These are phyloP conservation scores for Cyclotella atomus DNA, from an alignment of 108 stramenopile species.

Conservation along the genomic window DNA sequence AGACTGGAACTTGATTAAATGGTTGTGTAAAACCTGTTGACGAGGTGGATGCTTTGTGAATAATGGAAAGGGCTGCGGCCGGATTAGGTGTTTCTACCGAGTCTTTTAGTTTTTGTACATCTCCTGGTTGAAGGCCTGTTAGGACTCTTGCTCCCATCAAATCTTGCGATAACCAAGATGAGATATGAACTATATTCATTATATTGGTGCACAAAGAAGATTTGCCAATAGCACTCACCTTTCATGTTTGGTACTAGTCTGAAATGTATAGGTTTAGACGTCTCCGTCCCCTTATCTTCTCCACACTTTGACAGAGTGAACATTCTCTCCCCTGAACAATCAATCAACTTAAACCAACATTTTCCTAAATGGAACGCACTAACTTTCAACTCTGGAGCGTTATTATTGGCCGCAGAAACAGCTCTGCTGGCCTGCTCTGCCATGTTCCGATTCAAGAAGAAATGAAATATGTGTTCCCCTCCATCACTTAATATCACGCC, in stretches of 20 bases:
- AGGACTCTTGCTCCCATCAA: slow-evolving; percentile 52
- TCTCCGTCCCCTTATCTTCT: slow-evolving; percentile 10
- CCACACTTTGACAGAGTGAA: slow-evolving; percentile 36
- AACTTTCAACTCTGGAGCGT: slow-evolving; percentile 40
- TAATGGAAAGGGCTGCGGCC: slow-evolving; percentile 38
- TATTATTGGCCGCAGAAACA: slow-evolving; percentile 34
- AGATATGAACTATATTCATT: too few species aligned
- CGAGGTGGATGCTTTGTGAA: slow-evolving; percentile 35
- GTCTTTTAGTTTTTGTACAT: slow-evolving; percentile 37
- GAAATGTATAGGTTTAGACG: slow-evolving; percentile 34
- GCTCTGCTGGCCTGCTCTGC: slow-evolving; percentile 34
- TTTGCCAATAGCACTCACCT: neutral
- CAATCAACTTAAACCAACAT: slow-evolving; percentile 46
- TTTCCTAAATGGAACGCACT: slow-evolving; percentile 53
- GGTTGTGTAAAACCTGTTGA: slow-evolving; percentile 34
- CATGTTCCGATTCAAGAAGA: slow-evolving; percentile 54
- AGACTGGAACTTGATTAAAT: slow-evolving; percentile 47
- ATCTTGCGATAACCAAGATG: slow-evolving; percentile 12
- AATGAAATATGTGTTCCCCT: slow-evolving; percentile 42
- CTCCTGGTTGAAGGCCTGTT: slow-evolving; percentile 41
- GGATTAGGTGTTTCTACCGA: slow-evolving; percentile 38
- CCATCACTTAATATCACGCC: slow-evolving; percentile 47
- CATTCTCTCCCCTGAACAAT: slow-evolving; percentile 14
- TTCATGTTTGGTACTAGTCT: slow-evolving; percentile 53
- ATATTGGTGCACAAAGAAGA: too few species aligned